Evolutionary conservation across 2,329 filamentous ascomycete genomes (phyloP).

Genomic region (Arthrobotrys iridis): DNA sequence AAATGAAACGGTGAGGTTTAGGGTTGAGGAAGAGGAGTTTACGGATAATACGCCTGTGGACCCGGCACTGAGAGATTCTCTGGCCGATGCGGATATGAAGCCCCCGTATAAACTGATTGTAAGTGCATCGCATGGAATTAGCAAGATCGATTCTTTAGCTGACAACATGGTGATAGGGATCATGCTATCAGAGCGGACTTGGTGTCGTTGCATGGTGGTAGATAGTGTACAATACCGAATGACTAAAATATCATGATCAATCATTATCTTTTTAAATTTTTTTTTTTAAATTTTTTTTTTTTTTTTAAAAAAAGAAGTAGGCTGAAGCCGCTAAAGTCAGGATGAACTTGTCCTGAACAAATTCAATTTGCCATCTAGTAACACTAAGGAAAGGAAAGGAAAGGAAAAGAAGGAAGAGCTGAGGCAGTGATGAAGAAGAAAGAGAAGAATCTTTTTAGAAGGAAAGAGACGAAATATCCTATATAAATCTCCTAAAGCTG

Average conservation of each 20-base stretch:
- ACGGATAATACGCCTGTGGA: constrained; percentile 82
- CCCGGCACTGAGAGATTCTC: constrained; percentile 60
- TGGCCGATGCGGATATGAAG: constrained; percentile 68
- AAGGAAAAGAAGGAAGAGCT: background rate
- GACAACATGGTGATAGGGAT: constrained; percentile 42
- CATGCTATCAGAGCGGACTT: constrained; percentile 58
- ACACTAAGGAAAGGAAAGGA: background rate
- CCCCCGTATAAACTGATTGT: constrained; percentile 75
- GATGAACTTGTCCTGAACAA: background rate
- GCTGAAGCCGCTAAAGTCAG: background rate
- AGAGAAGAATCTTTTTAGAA: background rate
- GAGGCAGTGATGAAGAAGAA: background rate
- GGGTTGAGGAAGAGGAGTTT: constrained; percentile 89
- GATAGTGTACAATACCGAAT: background rate
- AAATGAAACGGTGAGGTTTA: constrained; percentile 86
- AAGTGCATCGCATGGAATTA: background rate
- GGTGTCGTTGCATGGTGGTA: constrained; percentile 58
- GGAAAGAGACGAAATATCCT: constrained; percentile 7
- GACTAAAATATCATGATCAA: background rate
- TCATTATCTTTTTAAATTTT: no score
- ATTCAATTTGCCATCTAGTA: background rate
- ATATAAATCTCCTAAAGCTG: constrained; percentile 23
- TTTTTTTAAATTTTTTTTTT: no score
- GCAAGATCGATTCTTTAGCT: background rate
- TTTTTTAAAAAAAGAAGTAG: background rate